Base-by-base conservation (phyloP, 1,284 basidiomycete species). In the Paramarasmius palmivorus region DNA sequence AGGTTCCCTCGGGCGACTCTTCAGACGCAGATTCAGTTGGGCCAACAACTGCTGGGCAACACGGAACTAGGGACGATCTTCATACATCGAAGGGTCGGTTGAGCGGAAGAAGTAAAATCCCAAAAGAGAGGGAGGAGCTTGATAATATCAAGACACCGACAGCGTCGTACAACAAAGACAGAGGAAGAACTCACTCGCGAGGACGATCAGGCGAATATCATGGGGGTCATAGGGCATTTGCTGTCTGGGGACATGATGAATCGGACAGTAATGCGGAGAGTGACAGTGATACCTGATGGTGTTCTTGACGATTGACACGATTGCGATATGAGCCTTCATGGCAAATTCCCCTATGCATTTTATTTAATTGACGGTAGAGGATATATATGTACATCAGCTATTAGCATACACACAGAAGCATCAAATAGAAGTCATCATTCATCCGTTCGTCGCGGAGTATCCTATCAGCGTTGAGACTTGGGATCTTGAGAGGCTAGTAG, bases 171-270 rank as follows among this genome's bases (percentile, higher is more conserved):
- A n/a, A 69, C 71, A 10, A 77, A 70, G 68, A 65, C 69, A 69
- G 68, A 52, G 71, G 72, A 49, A 64, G 70, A 48, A 65, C 67
- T 26, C 71, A 72, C 50, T 68, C 69, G 55, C 70, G 71, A 48
- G 69, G 68, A 37, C 70, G 67, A 51, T 72, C 71, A 23, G 68
- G 65, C 32, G 76, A 78, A 23, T 67, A 73, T 19, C 15, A 29
- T 46, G 73, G 74, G 45, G 75, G 77, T 38, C 78, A 76, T 46
- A 72, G 83, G 25, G 88, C 89, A 36, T 91, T 92, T 62, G 86
- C 88, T 51, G 90, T 90, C 17, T 90, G 84, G 83, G 91, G 90
- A 1, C 86, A 90, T 46, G 92, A 94, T 65, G 92, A 94, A 68
- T 93, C 89, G 53, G 92, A 93, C 62, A 90, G 88, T 63, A 86